These are phyloP conservation scores for Gloeophyllum trabeum DNA, from an alignment of 768 basidiomycete species.

Conservation along the genomic window DNA sequence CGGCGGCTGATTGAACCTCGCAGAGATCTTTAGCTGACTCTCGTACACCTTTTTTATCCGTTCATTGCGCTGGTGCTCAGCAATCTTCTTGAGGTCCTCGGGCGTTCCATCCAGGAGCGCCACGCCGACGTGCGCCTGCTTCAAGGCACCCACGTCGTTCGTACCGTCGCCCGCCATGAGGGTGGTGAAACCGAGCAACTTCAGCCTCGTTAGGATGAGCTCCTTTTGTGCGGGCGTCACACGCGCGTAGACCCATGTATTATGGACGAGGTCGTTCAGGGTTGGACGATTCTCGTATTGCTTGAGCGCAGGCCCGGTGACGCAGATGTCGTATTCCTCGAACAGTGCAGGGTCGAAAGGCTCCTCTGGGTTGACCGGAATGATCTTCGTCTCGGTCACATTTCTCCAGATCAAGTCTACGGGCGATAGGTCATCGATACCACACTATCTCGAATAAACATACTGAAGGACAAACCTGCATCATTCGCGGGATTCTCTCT, in stretches of 20 bases:
- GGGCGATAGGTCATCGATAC: not conserved
- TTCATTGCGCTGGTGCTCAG: conserved; percentile 83
- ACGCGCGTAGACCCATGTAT: conserved; percentile 98
- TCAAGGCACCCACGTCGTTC: conserved; percentile 96
- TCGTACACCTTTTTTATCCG: conserved; percentile 96
- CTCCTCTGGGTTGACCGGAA: conserved; percentile 70
- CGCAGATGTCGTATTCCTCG: conserved; percentile 87
- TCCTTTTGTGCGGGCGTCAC: conserved; percentile 97
- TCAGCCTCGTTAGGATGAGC: conserved; percentile 83
- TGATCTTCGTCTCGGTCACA: conserved; percentile 85
- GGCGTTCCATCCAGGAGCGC: conserved; percentile 85
- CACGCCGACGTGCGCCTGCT: conserved; percentile 95
- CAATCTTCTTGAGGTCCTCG: conserved; percentile 89
- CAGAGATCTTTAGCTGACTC: conserved; percentile 83
- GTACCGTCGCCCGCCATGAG: conserved; percentile 99
- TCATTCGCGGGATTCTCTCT: conserved; percentile 69
- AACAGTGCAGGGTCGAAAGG: conserved; percentile 74
- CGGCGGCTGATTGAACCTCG: conserved; percentile 85
- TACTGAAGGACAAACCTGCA: conserved; percentile 37
- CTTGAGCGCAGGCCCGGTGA: conserved; percentile 90
- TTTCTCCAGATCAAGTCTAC: conserved; percentile 86
- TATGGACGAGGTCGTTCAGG: conserved; percentile 81
- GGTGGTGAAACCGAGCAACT: conserved; percentile 81
- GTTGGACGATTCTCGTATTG: conserved; percentile 62
- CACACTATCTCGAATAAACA: not conserved